phyloP scores from a whole-genome alignment of 2,329 filamentous ascomycete species.

The Penicillium freii region DNA sequence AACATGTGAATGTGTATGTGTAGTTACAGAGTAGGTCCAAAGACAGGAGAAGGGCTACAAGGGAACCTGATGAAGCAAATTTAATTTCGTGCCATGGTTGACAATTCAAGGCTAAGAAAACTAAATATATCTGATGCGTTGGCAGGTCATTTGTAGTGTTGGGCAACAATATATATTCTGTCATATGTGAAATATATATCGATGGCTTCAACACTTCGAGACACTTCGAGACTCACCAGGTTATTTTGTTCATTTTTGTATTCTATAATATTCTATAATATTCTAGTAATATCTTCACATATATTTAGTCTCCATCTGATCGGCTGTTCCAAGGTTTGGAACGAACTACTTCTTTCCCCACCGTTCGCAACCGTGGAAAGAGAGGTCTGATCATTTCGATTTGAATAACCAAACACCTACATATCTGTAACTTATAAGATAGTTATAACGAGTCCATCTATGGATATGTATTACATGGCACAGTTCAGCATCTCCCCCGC shows the following conservation, averaged over 20 bases:
- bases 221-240: neutral
- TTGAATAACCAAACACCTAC: neutral
- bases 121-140: conserved; percentile 19
- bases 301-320: conserved; percentile 8
- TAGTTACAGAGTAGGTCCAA: neutral
- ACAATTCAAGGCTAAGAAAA: conserved; percentile 1
- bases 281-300: neutral
- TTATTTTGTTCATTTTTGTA: no score
- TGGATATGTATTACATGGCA: no score
- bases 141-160: conserved; percentile 12
- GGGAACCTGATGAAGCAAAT: neutral
- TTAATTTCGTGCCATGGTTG: conserved; percentile 17
- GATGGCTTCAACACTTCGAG: neutral
- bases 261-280: no score
- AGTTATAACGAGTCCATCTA: no score
- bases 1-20: neutral
- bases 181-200: neutral
- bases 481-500: neutral
- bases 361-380: neutral
- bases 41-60: neutral
- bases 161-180: conserved; percentile 12
- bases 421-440: neutral
- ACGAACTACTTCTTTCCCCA: conserved; percentile 13
- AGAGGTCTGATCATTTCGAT: no score
- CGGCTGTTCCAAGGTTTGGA: conserved; percentile 11